Evolutionary conservation across 1,139 yeast species (phyloP).

Genomic region (Meyerozyma carpophila): DNA sequence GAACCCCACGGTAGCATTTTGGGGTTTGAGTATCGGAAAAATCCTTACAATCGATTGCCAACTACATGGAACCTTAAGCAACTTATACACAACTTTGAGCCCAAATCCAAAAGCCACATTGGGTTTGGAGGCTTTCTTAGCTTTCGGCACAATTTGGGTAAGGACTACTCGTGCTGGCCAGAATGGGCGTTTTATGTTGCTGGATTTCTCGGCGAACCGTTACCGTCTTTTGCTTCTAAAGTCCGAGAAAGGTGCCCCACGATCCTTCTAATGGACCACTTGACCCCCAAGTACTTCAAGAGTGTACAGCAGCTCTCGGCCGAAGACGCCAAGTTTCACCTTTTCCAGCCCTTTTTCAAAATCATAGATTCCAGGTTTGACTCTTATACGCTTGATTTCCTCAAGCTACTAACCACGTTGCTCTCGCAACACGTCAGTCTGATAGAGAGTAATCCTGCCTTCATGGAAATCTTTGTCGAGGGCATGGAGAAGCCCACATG

Average conservation of each 20-base stretch:
- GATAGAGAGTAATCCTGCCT: not conserved
- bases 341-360: not conserved
- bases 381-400: not conserved
- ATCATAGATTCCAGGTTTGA: not conserved
- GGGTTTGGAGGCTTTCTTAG: not conserved
- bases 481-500: not conserved
- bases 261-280: not conserved
- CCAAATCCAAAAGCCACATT: not conserved
- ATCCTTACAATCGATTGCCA: no score
- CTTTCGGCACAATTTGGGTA: not conserved
- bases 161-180: not conserved
- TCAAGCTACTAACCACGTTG: not conserved
- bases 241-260: not conserved
- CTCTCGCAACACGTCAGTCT: not conserved
- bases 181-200: not conserved
- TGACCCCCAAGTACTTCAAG: not conserved
- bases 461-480: not conserved
- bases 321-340: not conserved
- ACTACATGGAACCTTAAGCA: not conserved
- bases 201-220: not conserved
- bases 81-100: not conserved
- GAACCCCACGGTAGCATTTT: no score
- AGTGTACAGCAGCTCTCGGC: not conserved
- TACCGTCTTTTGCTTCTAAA: not conserved
- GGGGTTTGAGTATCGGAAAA: no score